Percentiles rank a stretch among this genome's conserved stretches.
phyloP scores from a whole-genome alignment of 2,329 filamentous ascomycete genomes.

The Dothidotthia symphoricarpi region DNA sequence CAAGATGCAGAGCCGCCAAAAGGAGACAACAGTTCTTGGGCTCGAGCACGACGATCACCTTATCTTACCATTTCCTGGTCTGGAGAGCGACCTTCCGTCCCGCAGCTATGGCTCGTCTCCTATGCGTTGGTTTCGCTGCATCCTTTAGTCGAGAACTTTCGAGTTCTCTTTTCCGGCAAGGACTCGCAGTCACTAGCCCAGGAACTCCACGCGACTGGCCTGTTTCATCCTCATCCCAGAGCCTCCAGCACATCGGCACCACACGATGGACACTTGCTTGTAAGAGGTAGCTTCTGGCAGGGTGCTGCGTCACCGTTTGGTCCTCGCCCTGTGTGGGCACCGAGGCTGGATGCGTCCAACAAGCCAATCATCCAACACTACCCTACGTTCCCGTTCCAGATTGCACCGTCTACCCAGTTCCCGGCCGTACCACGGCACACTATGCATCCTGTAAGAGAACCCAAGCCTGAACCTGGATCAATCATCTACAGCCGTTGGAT shows the following conservation, averaged over 20 bases:
- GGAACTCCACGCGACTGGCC: conserved; percentile 45
- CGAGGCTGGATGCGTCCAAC: conserved; percentile 35
- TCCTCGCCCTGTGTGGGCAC: conserved; percentile 43
- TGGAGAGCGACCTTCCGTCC: conserved; percentile 42
- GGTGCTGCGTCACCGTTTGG: conserved; percentile 46
- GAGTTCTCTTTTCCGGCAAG: conserved; percentile 43
- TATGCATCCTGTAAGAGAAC: conserved; percentile 68
- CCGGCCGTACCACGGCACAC: conserved; percentile 54
- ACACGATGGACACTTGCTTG: conserved; percentile 48
- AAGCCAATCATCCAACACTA: conserved; percentile 43
- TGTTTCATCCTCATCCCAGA: conserved; percentile 46
- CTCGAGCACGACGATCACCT: conserved; percentile 47
- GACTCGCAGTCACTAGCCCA: conserved; percentile 39
- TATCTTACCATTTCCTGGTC: conserved; percentile 46
- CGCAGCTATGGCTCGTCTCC: conserved; percentile 50
- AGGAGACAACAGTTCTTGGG: conserved; percentile 44
- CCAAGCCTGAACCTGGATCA: conserved; percentile 68
- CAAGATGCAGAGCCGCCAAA: conserved; percentile 24
- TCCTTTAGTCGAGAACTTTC: conserved; percentile 47
- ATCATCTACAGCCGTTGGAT: conserved; percentile 77
- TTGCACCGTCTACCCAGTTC: conserved; percentile 50
- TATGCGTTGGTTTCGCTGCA: conserved; percentile 48
- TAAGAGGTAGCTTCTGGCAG: conserved; percentile 52
- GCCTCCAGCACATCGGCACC: conserved; percentile 35
- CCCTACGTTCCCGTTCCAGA: conserved; percentile 45